Evolutionary conservation across 257 asterid species (phyloP), one percentile per base, ranked within the genome.

Genomic region (Gentiana dahurica): DNA sequence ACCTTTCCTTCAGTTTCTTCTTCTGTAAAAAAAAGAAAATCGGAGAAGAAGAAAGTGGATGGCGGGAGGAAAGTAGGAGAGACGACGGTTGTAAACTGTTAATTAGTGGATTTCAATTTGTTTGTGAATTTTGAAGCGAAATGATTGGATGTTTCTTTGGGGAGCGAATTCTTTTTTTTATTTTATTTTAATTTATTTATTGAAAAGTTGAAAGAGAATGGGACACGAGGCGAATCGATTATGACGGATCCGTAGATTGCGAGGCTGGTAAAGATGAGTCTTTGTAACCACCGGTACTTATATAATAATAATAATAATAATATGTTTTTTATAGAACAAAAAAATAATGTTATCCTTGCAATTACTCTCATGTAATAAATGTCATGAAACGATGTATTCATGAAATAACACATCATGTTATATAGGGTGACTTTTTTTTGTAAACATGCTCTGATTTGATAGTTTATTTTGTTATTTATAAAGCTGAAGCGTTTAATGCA

Each of bases 191-290:
- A 24, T 0, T 24, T 24, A 24, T 24, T 24, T 24, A 24, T 24
- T 24, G 12, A 36, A 55, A 49, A 24, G 48, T 5, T 5, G 46
- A 24, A 13, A 24, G 69, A 24, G 69, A 65, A 50, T 53, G 43
- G 41, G 76, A 79, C 93, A 84, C 96, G 95, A 80, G 95, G 82
- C 70, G 51, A 33, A 35, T 45, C 64, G 62, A 74, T 61, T 61
- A 24, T 24, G 65, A 61, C 9, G 41, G 70, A 68, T 79, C 86
- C 82, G 78, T 61, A 73, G 77, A 72, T 73, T 73, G 86, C 84
- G 84, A 67, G 70, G 63, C 45, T 63, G 67, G 44, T 48, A 52
- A 57, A 38, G 64, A 72, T 7, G 67, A 3, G 65, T 57, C 65
- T 59, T 49, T 45, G 43, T 60, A 57, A 64, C 63, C 61, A 49